Base-by-base conservation (phyloP, 805 yeast species). In the Lipomyces kockii region DNA sequence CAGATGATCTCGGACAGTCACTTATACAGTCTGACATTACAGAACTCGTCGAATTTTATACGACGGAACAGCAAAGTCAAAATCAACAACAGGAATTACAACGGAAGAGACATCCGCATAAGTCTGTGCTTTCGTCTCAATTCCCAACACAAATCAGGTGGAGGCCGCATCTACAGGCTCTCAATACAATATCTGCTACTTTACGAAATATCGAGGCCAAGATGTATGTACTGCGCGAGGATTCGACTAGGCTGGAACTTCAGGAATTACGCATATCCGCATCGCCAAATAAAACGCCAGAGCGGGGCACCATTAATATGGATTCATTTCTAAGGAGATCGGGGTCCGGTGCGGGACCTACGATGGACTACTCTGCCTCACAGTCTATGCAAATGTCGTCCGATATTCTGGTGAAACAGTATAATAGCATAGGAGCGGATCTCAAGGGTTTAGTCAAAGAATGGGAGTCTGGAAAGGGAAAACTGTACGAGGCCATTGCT, bases 121-220 rank as follows among this genome's bases (percentile, higher is more conserved):
- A n/a, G 49, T 12, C 22, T 2, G 32, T 43, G 11, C 29, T 34
- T 8, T 20, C 62, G n/a, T 20, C 29, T 25, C 58, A 8, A 29
- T n/a, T 20, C 25, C 22, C 12, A 14, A 52, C 11, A 5, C 58
- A 54, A 22, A 14, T 43, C 12, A 46, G 25, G 49, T 69, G 72
- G 69, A 61, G 64, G 12, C 53, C 55, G 11, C 71, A 72, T 39
- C 9, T 66, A 17, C 66, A 63, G 27, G 57, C 68, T 5, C 37
- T 72, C 14, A 64, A 60, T 43, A 35, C 59, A 22, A 63, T 72
- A 55, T 61, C 73, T 7, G 62, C 68, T 1, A 56, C 71, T 17
- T 43, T 72, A 22, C 58, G 71, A 14, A 70, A 58, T 49, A 51
- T 72, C 27, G 74, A 72, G 22, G 69, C 74, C 17, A 71, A 70